phyloP scores from a whole-genome alignment of 2,329 filamentous ascomycete genomes.

The Fusarium globosum region DNA sequence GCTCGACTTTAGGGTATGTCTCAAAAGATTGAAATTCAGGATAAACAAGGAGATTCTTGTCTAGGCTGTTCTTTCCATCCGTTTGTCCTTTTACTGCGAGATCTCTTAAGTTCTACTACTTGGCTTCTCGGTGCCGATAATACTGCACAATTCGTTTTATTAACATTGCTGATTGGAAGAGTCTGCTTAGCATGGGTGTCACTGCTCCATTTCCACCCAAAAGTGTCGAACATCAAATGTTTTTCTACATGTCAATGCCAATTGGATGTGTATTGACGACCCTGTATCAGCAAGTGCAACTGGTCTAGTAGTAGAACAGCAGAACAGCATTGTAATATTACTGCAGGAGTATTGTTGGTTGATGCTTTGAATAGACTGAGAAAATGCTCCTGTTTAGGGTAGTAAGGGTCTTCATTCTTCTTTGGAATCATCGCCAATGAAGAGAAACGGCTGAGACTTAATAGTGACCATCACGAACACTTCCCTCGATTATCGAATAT shows the following conservation, averaged over 20 bases:
- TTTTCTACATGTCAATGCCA: not conserved
- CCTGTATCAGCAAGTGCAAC: not conserved
- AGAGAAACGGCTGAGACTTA: not conserved
- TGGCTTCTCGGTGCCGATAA: not conserved
- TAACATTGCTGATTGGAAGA: not conserved
- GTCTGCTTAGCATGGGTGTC: not conserved
- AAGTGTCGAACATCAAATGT: too few species aligned
- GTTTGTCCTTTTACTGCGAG: not conserved
- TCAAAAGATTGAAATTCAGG: not conserved
- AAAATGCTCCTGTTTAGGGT: not conserved
- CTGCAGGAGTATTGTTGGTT: not conserved
- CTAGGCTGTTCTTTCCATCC: not conserved
- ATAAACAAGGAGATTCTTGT: not conserved
- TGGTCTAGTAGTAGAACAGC: not conserved
- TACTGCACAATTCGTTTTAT: not conserved
- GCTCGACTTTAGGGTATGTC: not conserved
- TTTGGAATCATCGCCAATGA: not conserved
- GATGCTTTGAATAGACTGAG: not conserved
- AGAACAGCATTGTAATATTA: not conserved
- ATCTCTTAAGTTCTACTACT: not conserved
- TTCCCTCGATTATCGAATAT: not conserved
- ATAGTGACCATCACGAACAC: not conserved
- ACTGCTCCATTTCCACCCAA: not conserved
- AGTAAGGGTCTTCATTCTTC: not conserved
- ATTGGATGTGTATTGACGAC: not conserved